Evolutionary conservation across 225 moss, liverwort and hornwort species (phyloP).

Genomic region (Physcomitrium patens): DNA sequence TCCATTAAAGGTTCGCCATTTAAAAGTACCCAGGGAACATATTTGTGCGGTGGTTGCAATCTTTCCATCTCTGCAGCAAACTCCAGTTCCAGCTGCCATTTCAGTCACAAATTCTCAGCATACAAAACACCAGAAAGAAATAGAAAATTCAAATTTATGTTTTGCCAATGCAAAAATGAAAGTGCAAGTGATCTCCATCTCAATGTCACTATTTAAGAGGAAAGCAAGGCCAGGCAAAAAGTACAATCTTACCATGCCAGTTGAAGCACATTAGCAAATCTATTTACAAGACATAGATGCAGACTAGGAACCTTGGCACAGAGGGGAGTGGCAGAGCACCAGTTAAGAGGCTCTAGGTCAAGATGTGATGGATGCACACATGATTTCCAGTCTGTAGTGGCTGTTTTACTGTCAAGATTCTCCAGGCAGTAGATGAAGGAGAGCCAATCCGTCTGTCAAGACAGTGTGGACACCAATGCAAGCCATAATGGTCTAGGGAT

Average conservation of each 20-base stretch:
- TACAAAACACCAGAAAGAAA: not conserved
- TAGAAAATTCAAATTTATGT: too few relatives aligned
- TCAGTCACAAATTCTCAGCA: conserved; percentile 2
- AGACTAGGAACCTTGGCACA: conserved; percentile 67
- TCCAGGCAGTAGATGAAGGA: conserved; percentile 91
- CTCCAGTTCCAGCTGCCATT: conserved; percentile 75
- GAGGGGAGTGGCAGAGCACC: conserved; percentile 70
- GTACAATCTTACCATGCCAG: not conserved
- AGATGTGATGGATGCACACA: conserved; percentile 73
- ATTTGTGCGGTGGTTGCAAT: conserved; percentile 87
- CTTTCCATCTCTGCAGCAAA: conserved; percentile 75
- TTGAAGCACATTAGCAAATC: not conserved
- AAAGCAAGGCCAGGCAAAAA: not conserved
- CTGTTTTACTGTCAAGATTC: conserved; percentile 54
- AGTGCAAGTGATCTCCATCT: not conserved
- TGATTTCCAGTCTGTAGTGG: conserved; percentile 69
- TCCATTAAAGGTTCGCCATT: conserved; percentile 83
- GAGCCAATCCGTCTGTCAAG: conserved; percentile 79
- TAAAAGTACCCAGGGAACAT: conserved; percentile 94
- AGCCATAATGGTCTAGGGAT: not conserved
- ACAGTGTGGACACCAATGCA: conserved; percentile 22
- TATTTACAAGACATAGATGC: not conserved
- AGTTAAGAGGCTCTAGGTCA: conserved; percentile 65
- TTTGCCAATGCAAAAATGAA: not conserved
- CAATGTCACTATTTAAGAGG: not conserved